Base-by-base conservation (phyloP, 2,329 filamentous ascomycete species). In the Grosmannia penicillata region DNA sequence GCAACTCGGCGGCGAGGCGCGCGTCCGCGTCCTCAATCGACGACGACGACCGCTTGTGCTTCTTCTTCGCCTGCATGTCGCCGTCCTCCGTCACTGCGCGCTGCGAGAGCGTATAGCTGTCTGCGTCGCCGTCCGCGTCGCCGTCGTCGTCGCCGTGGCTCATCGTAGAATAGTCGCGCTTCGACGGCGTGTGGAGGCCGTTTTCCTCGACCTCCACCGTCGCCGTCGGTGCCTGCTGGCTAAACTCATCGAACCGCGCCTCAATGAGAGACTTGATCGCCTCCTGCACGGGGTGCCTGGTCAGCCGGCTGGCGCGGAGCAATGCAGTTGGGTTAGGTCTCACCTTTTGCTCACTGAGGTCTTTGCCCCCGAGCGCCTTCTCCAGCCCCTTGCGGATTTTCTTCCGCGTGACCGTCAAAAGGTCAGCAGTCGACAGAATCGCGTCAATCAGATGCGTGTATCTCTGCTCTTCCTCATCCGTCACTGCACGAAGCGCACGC, bases 1-100 rank as follows among this genome's bases (percentile, higher is more conserved):
- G 91, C 26, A 98, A 67, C 56, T 81, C 75, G 14, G 86, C 86
- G 1, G 91, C 91, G 44, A 89, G 74, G 32, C 81, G 76, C 25
- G 89, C 91, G 58, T 98, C 91, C 24, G 82, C 79, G 46, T 93
- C 84, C 47, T 74, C 70, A 8, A 50, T 46, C n/a, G 61, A 62
- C 27, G 65, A 60, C 13, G 62, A 63, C 22, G 74, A 69, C 31
- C 72, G 70, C 53, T 77, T 77, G 41, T 80, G 80, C 60, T 84
- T 85, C 55, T 78, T 82, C 46, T 63, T 65, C 1, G 61, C 59
- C 2, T 66, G 67, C 8, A 7, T 23, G 8, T 18, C 7, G 11
- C 9, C 15, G 14, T 37, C 29, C 4, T 60, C 55, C 4, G 66
- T 68, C 3, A 66, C 63, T 38, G 22, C 36, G 13, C 69, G 58